Conservation (phyloP, 441 rosid species). For the Gossypium lobatum region DNA sequence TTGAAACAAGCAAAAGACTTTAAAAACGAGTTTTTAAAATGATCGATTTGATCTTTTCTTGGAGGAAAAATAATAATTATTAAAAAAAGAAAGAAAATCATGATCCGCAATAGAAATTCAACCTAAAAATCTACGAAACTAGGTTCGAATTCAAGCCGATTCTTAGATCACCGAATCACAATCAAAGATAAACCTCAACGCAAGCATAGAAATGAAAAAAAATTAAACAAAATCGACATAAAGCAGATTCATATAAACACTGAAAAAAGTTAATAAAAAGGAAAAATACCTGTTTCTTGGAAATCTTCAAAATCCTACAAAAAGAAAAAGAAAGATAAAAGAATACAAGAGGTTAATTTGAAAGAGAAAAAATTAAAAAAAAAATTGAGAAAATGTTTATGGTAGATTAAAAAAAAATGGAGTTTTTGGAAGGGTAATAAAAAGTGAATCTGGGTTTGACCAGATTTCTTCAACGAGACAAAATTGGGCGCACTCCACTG, state of each 20-base stretch:
- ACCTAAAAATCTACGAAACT: neutral
- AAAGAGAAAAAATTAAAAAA: neutral
- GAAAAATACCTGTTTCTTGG: conserved; percentile 16
- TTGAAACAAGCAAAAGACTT: neutral
- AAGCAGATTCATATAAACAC: conserved; percentile 4
- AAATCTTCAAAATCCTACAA: neutral
- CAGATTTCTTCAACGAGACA: neutral
- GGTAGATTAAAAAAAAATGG: neutral
- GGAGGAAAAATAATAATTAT: too few relatives aligned
- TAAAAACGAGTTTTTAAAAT: too few relatives aligned
- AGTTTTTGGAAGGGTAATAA: neutral
- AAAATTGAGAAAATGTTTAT: neutral
- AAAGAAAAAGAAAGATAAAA: neutral
- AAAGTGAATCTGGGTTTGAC: neutral
- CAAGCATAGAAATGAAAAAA: neutral
- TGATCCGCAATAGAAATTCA: neutral
- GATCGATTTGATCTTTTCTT: too few relatives aligned
- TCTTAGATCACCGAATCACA: neutral
- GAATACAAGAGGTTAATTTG: neutral
- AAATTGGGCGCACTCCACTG: neutral
- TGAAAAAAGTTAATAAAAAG: neutral
- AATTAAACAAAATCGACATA: neutral
- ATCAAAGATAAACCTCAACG: neutral
- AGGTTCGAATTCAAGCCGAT: neutral
- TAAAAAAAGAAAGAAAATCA: neutral